phyloP scores from a whole-genome alignment of 352 stramenopile species.

The Pythium rishiriense region DNA sequence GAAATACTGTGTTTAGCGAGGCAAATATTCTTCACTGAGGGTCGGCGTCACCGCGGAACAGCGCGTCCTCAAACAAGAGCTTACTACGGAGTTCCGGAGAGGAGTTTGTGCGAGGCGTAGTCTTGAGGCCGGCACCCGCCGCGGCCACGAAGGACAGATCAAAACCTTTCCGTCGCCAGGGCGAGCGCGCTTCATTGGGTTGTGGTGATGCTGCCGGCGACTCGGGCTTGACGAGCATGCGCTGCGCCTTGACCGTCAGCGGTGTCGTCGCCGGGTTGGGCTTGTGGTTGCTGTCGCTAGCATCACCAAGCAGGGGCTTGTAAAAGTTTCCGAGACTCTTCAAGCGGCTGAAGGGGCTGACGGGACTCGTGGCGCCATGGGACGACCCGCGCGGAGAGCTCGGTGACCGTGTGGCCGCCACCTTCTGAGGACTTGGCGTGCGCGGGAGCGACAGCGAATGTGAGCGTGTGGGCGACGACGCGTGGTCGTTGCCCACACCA shows the following conservation, averaged over 20 bases:
- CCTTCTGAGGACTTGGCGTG: slow-evolving; percentile 16
- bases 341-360: slow-evolving; percentile 21
- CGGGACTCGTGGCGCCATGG: background rate
- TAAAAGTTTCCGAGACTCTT: slow-evolving; percentile 22
- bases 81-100: slow-evolving; percentile 23
- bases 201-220: slow-evolving; percentile 5
- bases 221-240: slow-evolving; percentile 43
- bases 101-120: background rate
- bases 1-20: too few relatives aligned
- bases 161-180: slow-evolving; percentile 22
- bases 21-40: background rate
- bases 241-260: slow-evolving; percentile 35
- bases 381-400: background rate
- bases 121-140: background rate
- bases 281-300: background rate
- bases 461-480: slow-evolving; percentile 5
- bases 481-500: slow-evolving; percentile 24
- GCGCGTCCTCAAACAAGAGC: slow-evolving; percentile 18
- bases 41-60: slow-evolving; percentile 8
- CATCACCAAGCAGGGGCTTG: slow-evolving; percentile 7
- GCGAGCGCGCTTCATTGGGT: slow-evolving; percentile 1
- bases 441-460: slow-evolving; percentile 5
- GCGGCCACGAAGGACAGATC: slow-evolving; percentile 10
- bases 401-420: background rate
- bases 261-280: slow-evolving; percentile 5